phyloP scores from a whole-genome alignment of 345 rosid species.

The Rhodamnia rubescens region DNA sequence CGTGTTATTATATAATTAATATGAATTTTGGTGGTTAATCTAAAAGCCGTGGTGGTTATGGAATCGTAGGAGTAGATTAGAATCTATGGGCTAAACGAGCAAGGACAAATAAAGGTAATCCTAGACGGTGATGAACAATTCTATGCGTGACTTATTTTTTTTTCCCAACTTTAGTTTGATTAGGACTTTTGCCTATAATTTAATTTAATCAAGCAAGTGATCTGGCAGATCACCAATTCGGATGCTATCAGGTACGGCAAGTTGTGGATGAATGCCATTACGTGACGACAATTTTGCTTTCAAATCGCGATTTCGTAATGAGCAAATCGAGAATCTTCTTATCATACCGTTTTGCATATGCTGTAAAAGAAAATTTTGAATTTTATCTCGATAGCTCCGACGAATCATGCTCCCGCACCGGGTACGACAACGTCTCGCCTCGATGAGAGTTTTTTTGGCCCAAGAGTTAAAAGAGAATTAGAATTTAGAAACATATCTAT shows the following conservation, averaged over 20 bases:
- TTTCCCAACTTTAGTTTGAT: neutral
- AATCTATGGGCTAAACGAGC: neutral
- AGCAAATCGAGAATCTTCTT: neutral
- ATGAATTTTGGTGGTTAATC: neutral
- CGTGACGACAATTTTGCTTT: neutral
- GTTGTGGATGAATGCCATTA: neutral
- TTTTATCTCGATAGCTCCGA: neutral
- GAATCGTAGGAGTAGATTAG: neutral
- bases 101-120: constrained; percentile 11
- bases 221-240: neutral
- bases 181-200: neutral
- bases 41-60: constrained; percentile 17
- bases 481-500: neutral
- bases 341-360: neutral
- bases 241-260: neutral
- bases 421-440: fast-evolving
- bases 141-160: neutral
- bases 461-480: neutral
- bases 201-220: neutral
- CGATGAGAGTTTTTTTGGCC: neutral
- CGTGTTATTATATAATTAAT: neutral
- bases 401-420: neutral
- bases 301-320: neutral
- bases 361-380: neutral
- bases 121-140: neutral